These are phyloP conservation scores for Podochytrium sp. DNA, from an alignment of 192 early-diverging fungal genomes.

Conservation along the genomic window DNA sequence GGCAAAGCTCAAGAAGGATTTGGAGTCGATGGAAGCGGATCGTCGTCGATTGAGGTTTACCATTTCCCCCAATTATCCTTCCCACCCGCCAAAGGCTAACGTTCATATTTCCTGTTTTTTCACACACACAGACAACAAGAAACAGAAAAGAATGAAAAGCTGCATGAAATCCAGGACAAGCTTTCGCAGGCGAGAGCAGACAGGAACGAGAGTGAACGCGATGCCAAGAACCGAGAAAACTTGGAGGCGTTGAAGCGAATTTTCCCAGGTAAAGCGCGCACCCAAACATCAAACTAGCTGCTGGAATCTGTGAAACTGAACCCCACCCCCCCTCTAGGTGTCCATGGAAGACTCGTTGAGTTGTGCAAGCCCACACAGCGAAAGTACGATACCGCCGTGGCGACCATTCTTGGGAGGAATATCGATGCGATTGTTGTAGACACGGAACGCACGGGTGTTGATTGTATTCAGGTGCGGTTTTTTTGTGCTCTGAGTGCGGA, in stretches of 20 bases:
- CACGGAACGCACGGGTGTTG: constrained; percentile 86
- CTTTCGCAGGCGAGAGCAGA: constrained; percentile 83
- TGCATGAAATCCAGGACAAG: constrained; percentile 74
- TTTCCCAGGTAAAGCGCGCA: constrained; percentile 63
- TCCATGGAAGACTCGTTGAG: constrained; percentile 87
- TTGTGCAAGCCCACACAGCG: constrained; percentile 91
- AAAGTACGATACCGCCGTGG: constrained; percentile 86
- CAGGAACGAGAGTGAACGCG: constrained; percentile 81
- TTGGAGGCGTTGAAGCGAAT: constrained; percentile 80
- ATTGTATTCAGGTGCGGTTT: constrained; percentile 83
- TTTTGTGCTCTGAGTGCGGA: no score
- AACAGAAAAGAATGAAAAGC: constrained; percentile 82
- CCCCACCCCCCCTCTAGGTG: constrained; percentile 40
- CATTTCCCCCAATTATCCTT: no score
- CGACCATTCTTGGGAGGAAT: constrained; percentile 86
- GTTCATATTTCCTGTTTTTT: neutral
- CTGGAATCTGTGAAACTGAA: neutral
- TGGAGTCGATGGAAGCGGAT: constrained; percentile 66
- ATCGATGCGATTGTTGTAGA: constrained; percentile 97
- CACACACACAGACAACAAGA: constrained; percentile 57
- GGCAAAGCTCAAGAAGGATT: constrained; percentile 58
- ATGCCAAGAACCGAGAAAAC: constrained; percentile 75
- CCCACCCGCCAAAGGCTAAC: no score
- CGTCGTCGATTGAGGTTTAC: constrained; percentile 58
- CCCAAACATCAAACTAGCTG: neutral